These are phyloP conservation scores for Aspergillus candidus DNA, from an alignment of 2,329 filamentous ascomycete species.

Conservation along the genomic window DNA sequence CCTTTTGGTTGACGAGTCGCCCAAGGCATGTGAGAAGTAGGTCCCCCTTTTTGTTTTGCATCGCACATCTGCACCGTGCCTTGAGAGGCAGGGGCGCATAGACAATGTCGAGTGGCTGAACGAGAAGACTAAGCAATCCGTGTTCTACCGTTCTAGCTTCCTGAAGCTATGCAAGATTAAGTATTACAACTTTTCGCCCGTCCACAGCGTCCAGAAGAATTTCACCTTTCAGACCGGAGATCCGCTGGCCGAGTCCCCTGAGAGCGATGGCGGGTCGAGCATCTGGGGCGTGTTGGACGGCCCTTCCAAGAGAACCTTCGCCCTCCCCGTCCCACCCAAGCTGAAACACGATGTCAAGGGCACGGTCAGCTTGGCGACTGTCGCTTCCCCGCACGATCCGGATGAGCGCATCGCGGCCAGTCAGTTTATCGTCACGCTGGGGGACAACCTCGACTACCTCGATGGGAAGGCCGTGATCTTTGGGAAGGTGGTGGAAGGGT, in stretches of 20 bases:
- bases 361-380: constrained; percentile 97
- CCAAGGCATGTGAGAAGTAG: constrained; percentile 91
- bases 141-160: constrained; percentile 57
- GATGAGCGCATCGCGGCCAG: constrained; percentile 79
- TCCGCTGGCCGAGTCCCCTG: constrained; percentile 72
- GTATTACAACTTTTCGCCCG: constrained; percentile 95
- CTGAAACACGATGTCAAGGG: constrained; percentile 83
- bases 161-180: constrained; percentile 98
- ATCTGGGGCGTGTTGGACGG: constrained; percentile 81
- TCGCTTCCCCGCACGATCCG: constrained; percentile 65
- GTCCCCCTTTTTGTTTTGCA: constrained; percentile 30
- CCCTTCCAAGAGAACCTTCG: constrained; percentile 67
- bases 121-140: constrained; percentile 47
- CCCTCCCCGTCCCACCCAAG: constrained; percentile 77
- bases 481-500: constrained; percentile 91
- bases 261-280: constrained; percentile 86
- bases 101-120: constrained; percentile 48
- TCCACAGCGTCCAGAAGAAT: constrained; percentile 87
- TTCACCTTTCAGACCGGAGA: constrained; percentile 97
- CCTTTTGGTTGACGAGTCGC: constrained; percentile 79
- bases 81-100: constrained; percentile 3
- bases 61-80: constrained; percentile 1
- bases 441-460: constrained; percentile 80
- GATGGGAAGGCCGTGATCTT: constrained; percentile 95
- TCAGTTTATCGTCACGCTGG: constrained; percentile 90